Percentiles rank a stretch among this genome's conserved stretches.
phyloP scores from a whole-genome alignment of 2,329 filamentous ascomycete genomes.

The Coniochaeta pulveracea region DNA sequence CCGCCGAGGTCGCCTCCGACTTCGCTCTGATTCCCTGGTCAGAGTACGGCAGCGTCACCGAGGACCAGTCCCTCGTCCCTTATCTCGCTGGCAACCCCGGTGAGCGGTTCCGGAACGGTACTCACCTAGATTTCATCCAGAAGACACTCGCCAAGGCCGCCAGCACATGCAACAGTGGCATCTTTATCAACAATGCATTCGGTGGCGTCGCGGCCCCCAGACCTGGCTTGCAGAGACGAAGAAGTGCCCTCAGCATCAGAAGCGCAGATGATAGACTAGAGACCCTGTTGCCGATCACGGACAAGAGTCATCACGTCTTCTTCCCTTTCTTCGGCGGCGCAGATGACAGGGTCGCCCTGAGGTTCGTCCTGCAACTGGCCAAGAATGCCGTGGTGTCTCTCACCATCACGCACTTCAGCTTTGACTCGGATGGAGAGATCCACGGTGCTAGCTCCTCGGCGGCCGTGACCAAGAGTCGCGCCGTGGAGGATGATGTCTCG shows the following conservation, averaged over 20 bases:
- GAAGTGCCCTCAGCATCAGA: conserved; percentile 48
- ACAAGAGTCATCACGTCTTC: conserved; percentile 74
- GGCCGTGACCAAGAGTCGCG: not conserved
- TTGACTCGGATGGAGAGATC: conserved; percentile 14
- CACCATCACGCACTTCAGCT: conserved; percentile 54
- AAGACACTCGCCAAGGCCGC: conserved; percentile 50
- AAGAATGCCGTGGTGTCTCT: conserved; percentile 69
- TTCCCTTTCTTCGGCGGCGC: conserved; percentile 75
- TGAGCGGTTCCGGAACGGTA: conserved; percentile 49
- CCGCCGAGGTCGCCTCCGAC: conserved; percentile 58
- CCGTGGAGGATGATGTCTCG: conserved; percentile 15
- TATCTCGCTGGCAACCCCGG: conserved; percentile 30
- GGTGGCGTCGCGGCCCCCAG: conserved; percentile 23
- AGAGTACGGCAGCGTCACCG: conserved; percentile 64
- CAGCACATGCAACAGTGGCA: conserved; percentile 50
- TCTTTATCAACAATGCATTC: conserved; percentile 62
- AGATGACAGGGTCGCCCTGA: conserved; percentile 72
- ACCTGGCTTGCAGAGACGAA: conserved; percentile 30
- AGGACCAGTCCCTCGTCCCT: conserved; percentile 40
- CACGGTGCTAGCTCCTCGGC: conserved; percentile 5
- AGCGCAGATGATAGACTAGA: conserved; percentile 39
- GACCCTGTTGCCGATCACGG: conserved; percentile 43
- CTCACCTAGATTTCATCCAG: conserved; percentile 66
- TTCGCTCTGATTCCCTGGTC: conserved; percentile 84
- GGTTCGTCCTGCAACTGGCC: conserved; percentile 74